Percentiles rank a stretch among this genome's conserved stretches.
Evolutionary conservation across 1,284 basidiomycete genomes (phyloP).

Genomic region (Spongispora temasekensis): DNA sequence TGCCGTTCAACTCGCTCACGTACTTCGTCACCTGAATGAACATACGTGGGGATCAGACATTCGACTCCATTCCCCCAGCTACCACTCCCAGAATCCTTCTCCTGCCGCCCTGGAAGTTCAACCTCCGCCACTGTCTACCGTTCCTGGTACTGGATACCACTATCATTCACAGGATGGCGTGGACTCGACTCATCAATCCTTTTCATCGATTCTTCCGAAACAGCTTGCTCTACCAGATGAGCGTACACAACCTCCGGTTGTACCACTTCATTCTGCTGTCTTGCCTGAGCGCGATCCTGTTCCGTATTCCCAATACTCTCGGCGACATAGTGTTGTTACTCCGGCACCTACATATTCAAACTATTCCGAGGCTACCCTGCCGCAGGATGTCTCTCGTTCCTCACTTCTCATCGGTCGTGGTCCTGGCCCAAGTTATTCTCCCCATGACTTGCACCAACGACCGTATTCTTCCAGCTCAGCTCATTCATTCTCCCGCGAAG

Average conservation of each 20-base stretch:
- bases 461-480: slow-evolving; percentile 26
- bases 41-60: slow-evolving; percentile 41
- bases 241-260: slow-evolving; percentile 9
- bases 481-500: slow-evolving; percentile 15
- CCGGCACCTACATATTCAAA: slow-evolving; percentile 22
- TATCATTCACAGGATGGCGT: slow-evolving; percentile 16
- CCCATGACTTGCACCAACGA: slow-evolving; percentile 13
- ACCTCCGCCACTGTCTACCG: slow-evolving; percentile 38
- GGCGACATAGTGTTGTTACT: slow-evolving; percentile 5
- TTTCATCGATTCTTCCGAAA: slow-evolving; percentile 14
- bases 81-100: slow-evolving; percentile 30
- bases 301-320: slow-evolving; percentile 21
- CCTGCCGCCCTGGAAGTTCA: slow-evolving; percentile 42
- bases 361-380: slow-evolving; percentile 11
- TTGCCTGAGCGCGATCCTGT: slow-evolving; percentile 11
- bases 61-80: slow-evolving; percentile 37
- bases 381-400: slow-evolving; percentile 15
- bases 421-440: slow-evolving; percentile 11
- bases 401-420: slow-evolving; percentile 10
- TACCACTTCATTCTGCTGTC: slow-evolving; percentile 11
- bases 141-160: slow-evolving; percentile 17
- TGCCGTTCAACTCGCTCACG: slow-evolving; percentile 58
- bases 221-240: slow-evolving; percentile 14
- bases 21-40: slow-evolving; percentile 52
- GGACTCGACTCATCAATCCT: slow-evolving; percentile 16